Base-by-base conservation (phyloP, 2,329 filamentous ascomycete species). In the Hymenoscyphus salicellus region DNA sequence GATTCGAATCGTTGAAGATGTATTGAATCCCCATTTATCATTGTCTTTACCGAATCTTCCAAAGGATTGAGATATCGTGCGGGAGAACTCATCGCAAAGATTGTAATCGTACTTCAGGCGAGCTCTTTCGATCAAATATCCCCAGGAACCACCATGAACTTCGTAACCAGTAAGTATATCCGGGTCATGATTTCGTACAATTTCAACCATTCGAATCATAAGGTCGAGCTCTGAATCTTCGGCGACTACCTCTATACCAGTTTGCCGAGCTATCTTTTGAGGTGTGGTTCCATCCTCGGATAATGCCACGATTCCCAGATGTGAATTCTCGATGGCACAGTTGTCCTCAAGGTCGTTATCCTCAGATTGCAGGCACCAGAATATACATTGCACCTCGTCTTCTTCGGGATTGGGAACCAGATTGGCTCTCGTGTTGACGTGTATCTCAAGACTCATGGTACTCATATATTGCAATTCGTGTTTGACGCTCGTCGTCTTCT, bases 111-210 rank as follows among this genome's bases (percentile, higher is more conserved):
- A 97, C 75, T 93, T 92, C 66, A 90, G 77, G 33, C 90, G 84
- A 14, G 94, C 93, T 60, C 95, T 86, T 78, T 99, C 94, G 58
- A 97, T 94, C 43, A 99, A 77, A 76, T 96, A 99, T 1, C 96
- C 95, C 95, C 95, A 99, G 0, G 93, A 97, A 65, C 87, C 85
- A 61, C 93, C 92, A 73, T 97, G 93, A 0, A 98, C 93, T 77
- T 99, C 95, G 72, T 95, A 99, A 0, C 95, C 95, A 0, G 93
- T 95, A 52, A 99, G 81, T 32, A 99, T 91, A 73, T 99, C 95
- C 0, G 95, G 95, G 75, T 99, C 95, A 71, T 90, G 84, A 2
- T 81, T 81, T 43, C 93, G 87, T 23, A 99, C 94, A 72, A 97
- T 88, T 70, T 95, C 89, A 17, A 97, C 88, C 77, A 98, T 85